Conservation (phyloP, 2,329 filamentous ascomycete species). For the Didymella glomerata region DNA sequence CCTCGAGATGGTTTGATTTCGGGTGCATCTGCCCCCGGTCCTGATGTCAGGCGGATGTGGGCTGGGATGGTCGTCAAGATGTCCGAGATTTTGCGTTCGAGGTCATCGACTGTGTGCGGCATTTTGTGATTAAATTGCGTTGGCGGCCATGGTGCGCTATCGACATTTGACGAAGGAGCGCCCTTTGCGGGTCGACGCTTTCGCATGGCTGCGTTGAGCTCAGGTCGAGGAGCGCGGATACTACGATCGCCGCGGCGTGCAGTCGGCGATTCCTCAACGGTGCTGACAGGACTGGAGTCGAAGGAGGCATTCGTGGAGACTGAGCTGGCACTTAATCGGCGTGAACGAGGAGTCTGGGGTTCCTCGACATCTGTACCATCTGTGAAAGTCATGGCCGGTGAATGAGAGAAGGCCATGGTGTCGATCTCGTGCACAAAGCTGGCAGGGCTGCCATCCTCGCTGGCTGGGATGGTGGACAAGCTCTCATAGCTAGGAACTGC, state of each 20-base stretch:
- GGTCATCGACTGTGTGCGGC: slow-evolving; percentile 61
- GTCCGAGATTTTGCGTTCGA: slow-evolving; percentile 81
- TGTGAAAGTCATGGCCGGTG: slow-evolving; percentile 32
- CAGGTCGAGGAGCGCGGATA: slow-evolving; percentile 45
- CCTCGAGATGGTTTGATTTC: slow-evolving; percentile 42
- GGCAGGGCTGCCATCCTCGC: slow-evolving; percentile 12
- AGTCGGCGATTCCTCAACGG: slow-evolving; percentile 49
- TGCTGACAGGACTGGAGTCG: slow-evolving; percentile 43
- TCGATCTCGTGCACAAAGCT: slow-evolving; percentile 11
- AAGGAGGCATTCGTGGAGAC: slow-evolving; percentile 42
- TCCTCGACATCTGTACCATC: slow-evolving; percentile 30
- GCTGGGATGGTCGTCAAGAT: slow-evolving; percentile 81
- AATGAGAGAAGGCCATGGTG: slow-evolving; percentile 22
- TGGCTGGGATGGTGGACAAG: slow-evolving; percentile 4
- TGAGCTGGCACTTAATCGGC: slow-evolving; percentile 44
- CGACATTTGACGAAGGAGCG: slow-evolving; percentile 51
- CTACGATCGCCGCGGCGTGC: slow-evolving; percentile 41
- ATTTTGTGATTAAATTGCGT: slow-evolving; percentile 45
- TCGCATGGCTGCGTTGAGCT: slow-evolving; percentile 55
- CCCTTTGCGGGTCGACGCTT: slow-evolving; percentile 48
- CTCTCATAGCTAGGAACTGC: slow-evolving; percentile 14
- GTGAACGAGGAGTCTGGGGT: slow-evolving; percentile 45
- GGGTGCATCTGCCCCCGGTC: slow-evolving; percentile 41
- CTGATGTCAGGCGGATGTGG: slow-evolving; percentile 73
- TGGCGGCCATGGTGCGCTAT: slow-evolving; percentile 46